Evolutionary conservation across 2,329 filamentous ascomycete species (phyloP), one percentile per base, ranked within the genome.

Genomic region (Dothistroma septosporum): DNA sequence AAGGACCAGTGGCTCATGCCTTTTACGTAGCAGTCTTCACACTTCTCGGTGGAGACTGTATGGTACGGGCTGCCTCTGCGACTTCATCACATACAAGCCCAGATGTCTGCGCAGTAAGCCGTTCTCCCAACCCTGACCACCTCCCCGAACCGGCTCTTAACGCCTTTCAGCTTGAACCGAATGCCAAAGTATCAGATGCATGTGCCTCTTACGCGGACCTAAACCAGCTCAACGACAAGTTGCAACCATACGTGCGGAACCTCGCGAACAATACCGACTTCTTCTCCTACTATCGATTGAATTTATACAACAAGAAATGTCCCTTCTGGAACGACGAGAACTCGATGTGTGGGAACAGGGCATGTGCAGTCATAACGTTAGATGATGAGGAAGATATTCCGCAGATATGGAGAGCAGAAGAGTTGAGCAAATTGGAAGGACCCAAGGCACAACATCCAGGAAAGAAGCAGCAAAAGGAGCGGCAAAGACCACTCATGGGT

Each of bases 321-420:
- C 94, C 94, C 0, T 99, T 97, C 75, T 99, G 94, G 93, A 85
- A 87, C 72, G 94, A 99, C 75, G 88, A 92, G 63, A 89, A 89
- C 76, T 91, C 91, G 75, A 90, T 97, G 83, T 99, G 94, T 76
- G 94, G 92, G 66, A 99, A 99, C 77, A 92, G 96, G 69, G 94
- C 92, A 21, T 99, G 94, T 74, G 90, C 93, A 11, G 94, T 99
- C 19, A 92, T 94, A 73, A 97, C 93, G 0, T 83, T 97, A 62
- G 93, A 97, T 58, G 92, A 95, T 66, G 93, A 99, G 76, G 89
- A 95, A 64, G 93, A 97, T 66, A 92, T 99, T 58, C 94, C 94
- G 9, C 80, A 85, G 66, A 88, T 95, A 63, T 99, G 94, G 94
- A 87, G 93, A 49, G 89, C 92, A 19, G 89, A 92, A 74, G 91